A percentile compares a stretch with the other conserved stretches of the same genome.
Conservation (phyloP, 2,329 filamentous ascomycete genomes). For the Aspergillus calidoustus region DNA sequence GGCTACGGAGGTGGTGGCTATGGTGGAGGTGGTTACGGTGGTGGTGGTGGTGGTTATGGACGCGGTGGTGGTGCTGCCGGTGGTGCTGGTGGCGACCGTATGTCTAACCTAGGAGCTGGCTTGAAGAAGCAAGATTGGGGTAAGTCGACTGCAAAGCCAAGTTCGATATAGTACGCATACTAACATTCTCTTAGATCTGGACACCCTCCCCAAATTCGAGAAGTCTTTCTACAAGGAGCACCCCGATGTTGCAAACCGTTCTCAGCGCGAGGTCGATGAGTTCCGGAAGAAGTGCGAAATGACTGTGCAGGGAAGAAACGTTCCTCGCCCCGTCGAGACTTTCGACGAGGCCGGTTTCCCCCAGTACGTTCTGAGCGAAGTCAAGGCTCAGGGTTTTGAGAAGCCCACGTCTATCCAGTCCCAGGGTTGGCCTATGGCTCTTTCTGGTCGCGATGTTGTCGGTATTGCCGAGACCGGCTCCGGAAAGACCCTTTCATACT, state of each 20-base stretch:
- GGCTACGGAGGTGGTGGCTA: slow-evolving; percentile 35
- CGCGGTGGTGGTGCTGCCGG: slow-evolving; percentile 44
- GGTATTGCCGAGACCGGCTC: slow-evolving; percentile 99
- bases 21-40: slow-evolving; percentile 35
- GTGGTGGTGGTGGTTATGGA: slow-evolving; percentile 38
- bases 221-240: slow-evolving; percentile 99
- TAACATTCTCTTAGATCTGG: slow-evolving; percentile 65
- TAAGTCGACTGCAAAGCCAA: slow-evolving; percentile 53
- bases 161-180: slow-evolving; percentile 21
- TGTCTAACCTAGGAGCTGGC: slow-evolving; percentile 86
- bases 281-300: slow-evolving; percentile 89
- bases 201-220: slow-evolving; percentile 88
- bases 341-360: slow-evolving; percentile 99
- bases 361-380: slow-evolving; percentile 95
- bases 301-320: slow-evolving; percentile 75
- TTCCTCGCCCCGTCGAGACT: slow-evolving; percentile 92
- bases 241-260: slow-evolving; percentile 73
- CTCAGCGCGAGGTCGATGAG: slow-evolving; percentile 77
- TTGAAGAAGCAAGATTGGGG: slow-evolving; percentile 90
- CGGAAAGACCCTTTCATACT: slow-evolving; percentile 98
- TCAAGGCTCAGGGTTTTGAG: slow-evolving; percentile 96
- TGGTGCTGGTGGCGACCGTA: slow-evolving; percentile 83
- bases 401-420: slow-evolving; percentile 96
- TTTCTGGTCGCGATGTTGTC: slow-evolving; percentile 96
- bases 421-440: slow-evolving; percentile 98